A percentile compares a stretch with the other conserved stretches of the same genome.
phyloP scores from a whole-genome alignment of 352 stramenopile species.

The Phytophthora brassicae region DNA sequence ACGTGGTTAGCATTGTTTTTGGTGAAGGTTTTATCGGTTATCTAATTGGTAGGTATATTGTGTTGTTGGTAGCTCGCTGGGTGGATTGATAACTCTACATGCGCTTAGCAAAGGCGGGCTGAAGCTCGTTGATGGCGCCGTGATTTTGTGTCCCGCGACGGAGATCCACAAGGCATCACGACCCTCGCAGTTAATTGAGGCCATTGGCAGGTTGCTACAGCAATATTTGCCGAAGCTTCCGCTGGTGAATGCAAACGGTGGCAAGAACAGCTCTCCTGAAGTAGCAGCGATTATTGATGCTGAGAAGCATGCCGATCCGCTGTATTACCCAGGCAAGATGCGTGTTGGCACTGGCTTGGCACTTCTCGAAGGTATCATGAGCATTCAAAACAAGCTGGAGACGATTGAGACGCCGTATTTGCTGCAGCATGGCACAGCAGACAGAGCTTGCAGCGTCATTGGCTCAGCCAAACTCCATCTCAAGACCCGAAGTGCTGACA shows the following conservation, averaged over 20 bases:
- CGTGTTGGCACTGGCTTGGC: constrained; percentile 72
- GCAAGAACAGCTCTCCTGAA: constrained; percentile 64
- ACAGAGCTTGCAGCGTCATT: constrained; percentile 70
- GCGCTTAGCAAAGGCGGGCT: constrained; percentile 49
- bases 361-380: constrained; percentile 62
- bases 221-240: constrained; percentile 66
- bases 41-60: constrained; percentile 10
- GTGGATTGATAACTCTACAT: constrained; percentile 64
- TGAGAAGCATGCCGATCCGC: constrained; percentile 56
- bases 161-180: constrained; percentile 64
- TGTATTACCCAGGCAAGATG: constrained; percentile 77
- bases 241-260: constrained; percentile 53
- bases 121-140: constrained; percentile 61
- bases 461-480: constrained; percentile 61
- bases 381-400: constrained; percentile 57
- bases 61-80: constrained; percentile 55
- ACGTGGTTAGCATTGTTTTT: no score
- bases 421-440: constrained; percentile 70
- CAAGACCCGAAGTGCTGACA: constrained; percentile 62
- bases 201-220: constrained; percentile 54
- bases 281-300: constrained; percentile 54
- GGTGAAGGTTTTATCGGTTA: no score
- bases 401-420: constrained; percentile 73
- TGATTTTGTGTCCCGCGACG: constrained; percentile 70
- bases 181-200: constrained; percentile 47